A percentile compares a stretch with the other conserved stretches of the same genome.
Conservation (phyloP, 495 filamentous ascomycete species). For the Hypoxylon crocopeplum region DNA sequence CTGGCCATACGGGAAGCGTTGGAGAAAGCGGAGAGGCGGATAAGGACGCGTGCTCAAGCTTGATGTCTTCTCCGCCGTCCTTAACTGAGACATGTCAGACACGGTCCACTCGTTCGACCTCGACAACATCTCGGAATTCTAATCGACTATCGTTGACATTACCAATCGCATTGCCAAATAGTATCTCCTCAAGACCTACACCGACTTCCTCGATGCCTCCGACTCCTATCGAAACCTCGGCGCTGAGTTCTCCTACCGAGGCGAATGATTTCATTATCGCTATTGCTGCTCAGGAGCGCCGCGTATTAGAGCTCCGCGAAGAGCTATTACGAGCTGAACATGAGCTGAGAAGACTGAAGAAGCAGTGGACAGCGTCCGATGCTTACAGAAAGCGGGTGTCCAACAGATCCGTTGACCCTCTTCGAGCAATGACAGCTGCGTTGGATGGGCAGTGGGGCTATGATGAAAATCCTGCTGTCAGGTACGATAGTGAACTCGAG, state of each 20-base stretch:
- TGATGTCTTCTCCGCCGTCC: constrained; percentile 35
- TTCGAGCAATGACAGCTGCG: constrained; percentile 47
- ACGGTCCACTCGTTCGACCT: constrained; percentile 60
- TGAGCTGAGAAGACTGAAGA: constrained; percentile 79
- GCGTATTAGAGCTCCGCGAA: constrained; percentile 88
- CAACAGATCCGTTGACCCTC: constrained; percentile 61
- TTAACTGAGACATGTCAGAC: constrained; percentile 46
- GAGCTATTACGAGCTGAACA: constrained; percentile 81
- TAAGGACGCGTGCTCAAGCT: constrained; percentile 30
- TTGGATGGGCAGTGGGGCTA: constrained; percentile 23
- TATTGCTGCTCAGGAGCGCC: constrained; percentile 91
- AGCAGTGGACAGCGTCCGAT: constrained; percentile 80
- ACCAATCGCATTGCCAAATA: constrained; percentile 62
- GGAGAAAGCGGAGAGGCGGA: constrained; percentile 29
- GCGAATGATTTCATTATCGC: constrained; percentile 81
- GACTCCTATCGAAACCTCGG: constrained; percentile 52
- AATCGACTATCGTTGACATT: constrained; percentile 85
- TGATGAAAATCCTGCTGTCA: constrained; percentile 48
- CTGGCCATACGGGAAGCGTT: constrained; percentile 19
- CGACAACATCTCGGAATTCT: constrained; percentile 64
- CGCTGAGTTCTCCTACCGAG: constrained; percentile 64
- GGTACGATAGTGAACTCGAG: constrained; percentile 60
- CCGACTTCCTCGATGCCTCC: constrained; percentile 55
- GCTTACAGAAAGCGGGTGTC: constrained; percentile 77
- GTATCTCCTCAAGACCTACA: constrained; percentile 50